Percentiles rank a stretch among this genome's conserved stretches.
These are phyloP conservation scores for Sutorius eximius DNA, from an alignment of 1,284 basidiomycete genomes.

Conservation along the genomic window DNA sequence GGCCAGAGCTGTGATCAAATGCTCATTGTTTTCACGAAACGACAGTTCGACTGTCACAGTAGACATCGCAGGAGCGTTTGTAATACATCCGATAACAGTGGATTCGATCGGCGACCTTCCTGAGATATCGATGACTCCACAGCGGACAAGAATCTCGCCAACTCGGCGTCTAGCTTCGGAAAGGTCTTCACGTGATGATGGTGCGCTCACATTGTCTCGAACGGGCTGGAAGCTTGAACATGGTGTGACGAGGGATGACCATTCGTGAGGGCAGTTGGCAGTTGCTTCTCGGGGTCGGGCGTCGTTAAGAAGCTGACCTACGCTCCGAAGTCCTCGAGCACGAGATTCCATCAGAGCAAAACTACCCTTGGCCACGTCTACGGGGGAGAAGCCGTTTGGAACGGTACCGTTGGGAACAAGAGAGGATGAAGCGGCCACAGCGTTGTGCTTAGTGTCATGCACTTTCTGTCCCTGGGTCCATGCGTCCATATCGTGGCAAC, in stretches of 20 bases:
- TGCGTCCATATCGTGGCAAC: slow-evolving; percentile 30
- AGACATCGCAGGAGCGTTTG: background rate
- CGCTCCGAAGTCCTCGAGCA: background rate
- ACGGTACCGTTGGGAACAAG: slow-evolving; percentile 6
- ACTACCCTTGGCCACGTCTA: slow-evolving; percentile 3
- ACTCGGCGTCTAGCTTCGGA: slow-evolving; percentile 22
- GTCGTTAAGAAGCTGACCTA: background rate
- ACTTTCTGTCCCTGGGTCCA: slow-evolving; percentile 18
- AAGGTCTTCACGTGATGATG: slow-evolving; percentile 6
- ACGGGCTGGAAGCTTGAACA: background rate
- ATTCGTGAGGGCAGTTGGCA: background rate
- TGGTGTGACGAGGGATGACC: slow-evolving; percentile 3
- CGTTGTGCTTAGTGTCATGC: slow-evolving; percentile 13
- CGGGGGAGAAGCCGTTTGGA: background rate
- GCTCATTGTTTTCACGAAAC: slow-evolving; percentile 5
- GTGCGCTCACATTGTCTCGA: background rate
- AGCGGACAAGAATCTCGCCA: slow-evolving; percentile 28
- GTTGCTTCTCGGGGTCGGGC: background rate
- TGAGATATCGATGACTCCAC: slow-evolving; percentile 18
- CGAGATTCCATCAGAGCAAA: slow-evolving; percentile 11
- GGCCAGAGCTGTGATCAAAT: slow-evolving; percentile 20
- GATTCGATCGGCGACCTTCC: slow-evolving; percentile 1
- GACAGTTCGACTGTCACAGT: background rate
- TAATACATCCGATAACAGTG: background rate
- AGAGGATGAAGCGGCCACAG: slow-evolving; percentile 11